Evolutionary conservation across 2,329 filamentous ascomycete species (phyloP).

Genomic region (Cordyceps pruinosa): DNA sequence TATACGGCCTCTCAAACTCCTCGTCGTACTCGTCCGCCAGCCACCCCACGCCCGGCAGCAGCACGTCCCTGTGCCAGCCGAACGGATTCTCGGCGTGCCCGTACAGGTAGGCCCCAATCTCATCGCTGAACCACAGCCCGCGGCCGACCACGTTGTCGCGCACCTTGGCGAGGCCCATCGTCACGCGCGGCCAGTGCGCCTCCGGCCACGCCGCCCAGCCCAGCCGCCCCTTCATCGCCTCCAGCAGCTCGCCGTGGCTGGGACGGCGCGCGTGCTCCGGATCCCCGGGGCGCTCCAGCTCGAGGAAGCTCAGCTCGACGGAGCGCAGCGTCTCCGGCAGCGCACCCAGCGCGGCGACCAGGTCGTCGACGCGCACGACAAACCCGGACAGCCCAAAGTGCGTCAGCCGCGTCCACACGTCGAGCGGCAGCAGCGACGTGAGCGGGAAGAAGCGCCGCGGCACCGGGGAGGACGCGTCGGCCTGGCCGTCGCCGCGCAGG

Average conservation of each 20-base stretch:
- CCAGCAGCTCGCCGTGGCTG: neutral
- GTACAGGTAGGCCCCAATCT: neutral
- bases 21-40: neutral
- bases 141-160: neutral
- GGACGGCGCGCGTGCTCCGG: neutral
- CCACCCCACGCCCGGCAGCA: neutral
- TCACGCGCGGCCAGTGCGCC: neutral
- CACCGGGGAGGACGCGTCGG: neutral
- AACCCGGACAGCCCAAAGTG: constrained; percentile 26
- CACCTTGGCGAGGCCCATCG: neutral
- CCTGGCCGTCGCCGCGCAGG: constrained; percentile 13
- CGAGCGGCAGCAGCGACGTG: constrained; percentile 23
- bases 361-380: constrained; percentile 19
- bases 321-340: constrained; percentile 24
- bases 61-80: neutral
- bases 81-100: neutral
- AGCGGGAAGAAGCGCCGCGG: constrained; percentile 17
- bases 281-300: constrained; percentile 16
- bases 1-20: neutral
- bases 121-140: neutral
- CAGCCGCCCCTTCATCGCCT: neutral
- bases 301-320: constrained; percentile 28
- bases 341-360: constrained; percentile 22
- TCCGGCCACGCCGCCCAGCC: neutral
- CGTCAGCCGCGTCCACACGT: constrained; percentile 21